Percentiles rank a stretch among this genome's conserved stretches.
Evolutionary conservation across 2,329 filamentous ascomycete species (phyloP).

Genomic region (Macrophomina phaseolina): DNA sequence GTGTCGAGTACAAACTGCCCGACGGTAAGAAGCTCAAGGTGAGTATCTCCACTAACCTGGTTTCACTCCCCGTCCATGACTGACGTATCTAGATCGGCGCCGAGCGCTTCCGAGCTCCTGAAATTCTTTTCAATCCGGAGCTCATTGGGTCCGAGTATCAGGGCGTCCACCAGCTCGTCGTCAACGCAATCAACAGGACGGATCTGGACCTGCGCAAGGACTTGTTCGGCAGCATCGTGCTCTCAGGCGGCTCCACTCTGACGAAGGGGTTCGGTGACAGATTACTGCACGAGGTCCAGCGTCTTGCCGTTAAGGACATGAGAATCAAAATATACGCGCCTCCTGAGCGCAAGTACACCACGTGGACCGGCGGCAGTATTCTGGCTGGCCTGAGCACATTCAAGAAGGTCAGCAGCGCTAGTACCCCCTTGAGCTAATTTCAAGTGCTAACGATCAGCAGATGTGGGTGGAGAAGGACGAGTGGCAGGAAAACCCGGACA

Average conservation of each 20-base stretch:
- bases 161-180: slow-evolving; percentile 96
- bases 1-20: slow-evolving; percentile 85
- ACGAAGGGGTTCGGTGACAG: slow-evolving; percentile 97
- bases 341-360: slow-evolving; percentile 96
- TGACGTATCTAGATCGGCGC: slow-evolving; percentile 71
- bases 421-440: slow-evolving; percentile 6
- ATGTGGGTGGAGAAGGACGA: slow-evolving; percentile 99
- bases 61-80: slow-evolving; percentile 25
- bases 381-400: slow-evolving; percentile 96
- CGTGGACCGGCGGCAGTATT: slow-evolving; percentile 98
- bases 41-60: slow-evolving; percentile 30
- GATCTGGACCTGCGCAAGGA: slow-evolving; percentile 95
- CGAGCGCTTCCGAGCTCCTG: slow-evolving; percentile 92
- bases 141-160: slow-evolving; percentile 97
- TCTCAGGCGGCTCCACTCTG: slow-evolving; percentile 93
- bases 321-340: slow-evolving; percentile 99
- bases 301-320: slow-evolving; percentile 97
- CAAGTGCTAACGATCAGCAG: slow-evolving; percentile 56
- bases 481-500: slow-evolving; percentile 99
- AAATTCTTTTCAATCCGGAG: slow-evolving; percentile 97
- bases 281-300: slow-evolving; percentile 87
- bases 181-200: slow-evolving; percentile 92
- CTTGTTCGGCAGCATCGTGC: slow-evolving; percentile 94
- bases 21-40: slow-evolving; percentile 95
- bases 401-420: slow-evolving; percentile 75